These are phyloP conservation scores for Xylariomycetidae sp. DNA, from an alignment of 2,329 filamentous ascomycete species.

Conservation along the genomic window DNA sequence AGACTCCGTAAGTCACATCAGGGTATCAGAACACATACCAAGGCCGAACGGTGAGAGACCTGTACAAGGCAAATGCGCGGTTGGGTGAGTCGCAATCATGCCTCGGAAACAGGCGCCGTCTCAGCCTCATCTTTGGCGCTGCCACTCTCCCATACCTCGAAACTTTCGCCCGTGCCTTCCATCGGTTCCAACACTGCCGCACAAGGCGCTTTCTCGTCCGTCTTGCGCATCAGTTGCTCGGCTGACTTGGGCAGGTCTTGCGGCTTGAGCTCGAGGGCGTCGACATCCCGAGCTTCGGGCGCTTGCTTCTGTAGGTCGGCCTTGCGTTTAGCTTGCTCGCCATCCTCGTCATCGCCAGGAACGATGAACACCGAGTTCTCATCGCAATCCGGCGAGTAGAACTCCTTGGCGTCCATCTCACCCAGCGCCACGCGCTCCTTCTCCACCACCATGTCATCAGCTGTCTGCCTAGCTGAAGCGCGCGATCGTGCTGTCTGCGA, in stretches of 20 bases:
- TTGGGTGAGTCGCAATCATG: too few relatives aligned
- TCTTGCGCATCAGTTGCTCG: conserved; percentile 33
- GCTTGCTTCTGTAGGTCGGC: not conserved
- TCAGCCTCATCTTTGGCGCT: conserved; percentile 55
- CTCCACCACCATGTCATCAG: conserved; percentile 53
- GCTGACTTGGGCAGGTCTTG: conserved; percentile 21
- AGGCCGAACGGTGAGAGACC: too few relatives aligned
- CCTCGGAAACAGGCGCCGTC: conserved; percentile 18
- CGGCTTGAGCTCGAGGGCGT: conserved; percentile 21
- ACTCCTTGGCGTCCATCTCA: conserved; percentile 62
- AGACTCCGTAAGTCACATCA: too few relatives aligned
- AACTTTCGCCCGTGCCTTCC: conserved; percentile 52
- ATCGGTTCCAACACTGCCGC: conserved; percentile 48
- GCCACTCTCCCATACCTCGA: conserved; percentile 66
- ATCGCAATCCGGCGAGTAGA: conserved; percentile 61
- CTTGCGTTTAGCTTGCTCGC: too few relatives aligned
- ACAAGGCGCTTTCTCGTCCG: conserved; percentile 31
- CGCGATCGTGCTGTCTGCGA: conserved; percentile 46
- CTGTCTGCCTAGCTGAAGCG: conserved; percentile 25
- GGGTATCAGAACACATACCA: too few relatives aligned
- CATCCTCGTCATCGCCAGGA: conserved; percentile 51
- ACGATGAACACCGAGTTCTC: conserved; percentile 56
- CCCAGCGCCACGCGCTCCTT: conserved; percentile 59
- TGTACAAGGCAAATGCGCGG: too few relatives aligned
- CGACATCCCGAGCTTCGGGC: conserved; percentile 17